Percentiles rank a stretch among this genome's conserved stretches.
phyloP scores from a whole-genome alignment of 2,329 filamentous ascomycete species.

The Pseudofabraea citricarpa region DNA sequence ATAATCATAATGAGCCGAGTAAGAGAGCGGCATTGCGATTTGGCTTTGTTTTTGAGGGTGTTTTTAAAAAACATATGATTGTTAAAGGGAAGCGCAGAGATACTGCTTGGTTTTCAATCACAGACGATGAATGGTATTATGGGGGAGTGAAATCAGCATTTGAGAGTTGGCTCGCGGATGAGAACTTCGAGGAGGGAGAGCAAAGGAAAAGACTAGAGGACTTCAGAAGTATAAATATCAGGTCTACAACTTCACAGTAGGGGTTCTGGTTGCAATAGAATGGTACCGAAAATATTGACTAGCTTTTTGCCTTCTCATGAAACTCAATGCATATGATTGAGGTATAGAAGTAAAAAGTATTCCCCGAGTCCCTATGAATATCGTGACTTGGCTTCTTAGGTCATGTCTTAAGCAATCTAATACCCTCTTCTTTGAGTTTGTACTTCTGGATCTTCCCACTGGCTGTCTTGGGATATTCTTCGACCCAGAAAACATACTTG shows the following conservation, averaged over 20 bases:
- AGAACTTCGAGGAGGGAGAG: conserved; percentile 51
- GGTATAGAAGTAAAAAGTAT: too few species aligned
- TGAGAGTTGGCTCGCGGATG: conserved; percentile 47
- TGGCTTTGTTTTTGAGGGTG: conserved; percentile 55
- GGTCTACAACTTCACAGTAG: too few species aligned
- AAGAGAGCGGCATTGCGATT: conserved; percentile 48
- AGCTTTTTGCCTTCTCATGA: too few species aligned
- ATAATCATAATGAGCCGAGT: conserved; percentile 50
- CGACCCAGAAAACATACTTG: conserved; percentile 82
- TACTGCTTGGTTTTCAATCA: conserved; percentile 55
- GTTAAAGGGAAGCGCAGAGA: conserved; percentile 52
- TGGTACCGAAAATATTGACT: too few species aligned
- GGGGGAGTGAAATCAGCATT: conserved; percentile 35
- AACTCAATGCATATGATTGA: too few species aligned
- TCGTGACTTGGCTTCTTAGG: too few species aligned
- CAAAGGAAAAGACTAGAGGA: conserved; percentile 40
- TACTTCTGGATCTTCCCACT: conserved; percentile 98
- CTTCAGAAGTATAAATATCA: neutral
- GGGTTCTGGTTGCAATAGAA: too few species aligned
- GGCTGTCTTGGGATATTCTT: conserved; percentile 87
- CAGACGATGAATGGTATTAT: conserved; percentile 55
- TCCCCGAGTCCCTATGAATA: too few species aligned
- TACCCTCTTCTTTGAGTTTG: conserved; percentile 67
- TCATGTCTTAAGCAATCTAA: conserved; percentile 31
- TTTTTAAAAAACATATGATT: conserved; percentile 58